A percentile compares a stretch with the other conserved stretches of the same genome.
phyloP scores from a whole-genome alignment of 768 basidiomycete species.

The Boletus rubescentipes region DNA sequence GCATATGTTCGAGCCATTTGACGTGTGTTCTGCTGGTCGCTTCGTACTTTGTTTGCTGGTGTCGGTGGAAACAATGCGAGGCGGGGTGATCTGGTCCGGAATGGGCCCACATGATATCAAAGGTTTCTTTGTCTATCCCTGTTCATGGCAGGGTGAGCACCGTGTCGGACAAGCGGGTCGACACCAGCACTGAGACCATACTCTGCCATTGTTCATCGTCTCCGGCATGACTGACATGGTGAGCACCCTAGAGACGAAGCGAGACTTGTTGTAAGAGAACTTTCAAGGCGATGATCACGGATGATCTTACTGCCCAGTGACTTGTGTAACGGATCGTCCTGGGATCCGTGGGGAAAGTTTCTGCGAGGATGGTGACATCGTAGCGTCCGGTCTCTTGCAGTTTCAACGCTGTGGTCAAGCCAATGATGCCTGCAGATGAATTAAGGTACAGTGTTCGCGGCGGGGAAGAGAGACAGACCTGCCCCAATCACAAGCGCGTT shows the following conservation, averaged over 20 bases:
- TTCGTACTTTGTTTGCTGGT: slow-evolving; percentile 58
- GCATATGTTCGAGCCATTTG: slow-evolving; percentile 44
- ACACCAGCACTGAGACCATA: slow-evolving; percentile 24
- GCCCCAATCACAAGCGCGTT: slow-evolving; percentile 6
- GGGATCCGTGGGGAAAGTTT: slow-evolving; percentile 64
- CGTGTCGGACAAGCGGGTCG: no score
- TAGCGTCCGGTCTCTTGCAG: slow-evolving; percentile 60
- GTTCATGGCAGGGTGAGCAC: not conserved
- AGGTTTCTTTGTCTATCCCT: slow-evolving; percentile 70
- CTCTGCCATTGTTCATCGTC: slow-evolving; percentile 50
- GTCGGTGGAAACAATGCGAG: slow-evolving; percentile 60
- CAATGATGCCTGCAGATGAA: slow-evolving; percentile 57
- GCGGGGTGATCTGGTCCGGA: slow-evolving; percentile 49
- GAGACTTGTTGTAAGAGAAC: not conserved
- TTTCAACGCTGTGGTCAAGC: slow-evolving; percentile 68
- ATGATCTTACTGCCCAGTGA: slow-evolving; percentile 65
- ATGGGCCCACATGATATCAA: slow-evolving; percentile 66
- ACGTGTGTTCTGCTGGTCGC: slow-evolving; percentile 27
- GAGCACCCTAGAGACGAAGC: slow-evolving; percentile 56
- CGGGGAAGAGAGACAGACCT: not conserved
- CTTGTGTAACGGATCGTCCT: slow-evolving; percentile 71
- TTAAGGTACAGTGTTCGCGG: no score
- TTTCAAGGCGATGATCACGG: no score
- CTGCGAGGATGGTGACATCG: slow-evolving; percentile 64
- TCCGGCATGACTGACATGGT: slow-evolving; percentile 59